Base-by-base conservation (phyloP, 805 yeast species). In the Candida michaelii region DNA sequence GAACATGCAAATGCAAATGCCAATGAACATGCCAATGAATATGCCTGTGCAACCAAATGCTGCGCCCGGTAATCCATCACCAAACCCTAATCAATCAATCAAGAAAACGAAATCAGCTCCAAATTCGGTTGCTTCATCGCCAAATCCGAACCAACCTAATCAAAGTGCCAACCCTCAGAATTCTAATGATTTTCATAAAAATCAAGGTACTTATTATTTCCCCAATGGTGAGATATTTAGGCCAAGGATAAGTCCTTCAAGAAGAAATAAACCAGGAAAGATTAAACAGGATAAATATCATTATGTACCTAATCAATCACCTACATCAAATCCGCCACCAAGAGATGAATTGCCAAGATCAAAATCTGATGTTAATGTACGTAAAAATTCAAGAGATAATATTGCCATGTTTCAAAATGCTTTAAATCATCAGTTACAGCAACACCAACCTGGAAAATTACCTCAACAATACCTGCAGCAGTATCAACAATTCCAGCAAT, bases 161-260 rank as follows among this genome's bases (percentile, higher is more conserved):
- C 8, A 5, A 21, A 21, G 8, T 8, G 23, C 8, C 8, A 21
- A 6, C 8, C 12, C 29, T 9, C 44, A 38, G 6, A 23, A 9
- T 13, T 23, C 37, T 19, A 21, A 21, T 29, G 30, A 43, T 21
- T 14, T 43, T 27, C 41, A 45, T 30, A 48, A 48, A 16, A 40
- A 19, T 23, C 46, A 46, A 24, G 60, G 69, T 9, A 46, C 65
- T 12, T 71, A 59, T 50, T 68, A 62, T 47, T 76, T 76, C 52
- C 80, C 80, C 12, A 76, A 76, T 53, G 82, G 82, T 37, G 82
- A 76, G 51, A 65, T 74, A 2, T 76, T 76, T 54, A 58, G 74
- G 27, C 80, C 80, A 1, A 54, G 80, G 30, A 56, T 53, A 33
- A 61, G 65, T 10, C 74, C 74, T 1, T 44, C 62, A n/a, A 66